Base-by-base conservation (phyloP, 768 basidiomycete species). In the Serendipita indica region DNA sequence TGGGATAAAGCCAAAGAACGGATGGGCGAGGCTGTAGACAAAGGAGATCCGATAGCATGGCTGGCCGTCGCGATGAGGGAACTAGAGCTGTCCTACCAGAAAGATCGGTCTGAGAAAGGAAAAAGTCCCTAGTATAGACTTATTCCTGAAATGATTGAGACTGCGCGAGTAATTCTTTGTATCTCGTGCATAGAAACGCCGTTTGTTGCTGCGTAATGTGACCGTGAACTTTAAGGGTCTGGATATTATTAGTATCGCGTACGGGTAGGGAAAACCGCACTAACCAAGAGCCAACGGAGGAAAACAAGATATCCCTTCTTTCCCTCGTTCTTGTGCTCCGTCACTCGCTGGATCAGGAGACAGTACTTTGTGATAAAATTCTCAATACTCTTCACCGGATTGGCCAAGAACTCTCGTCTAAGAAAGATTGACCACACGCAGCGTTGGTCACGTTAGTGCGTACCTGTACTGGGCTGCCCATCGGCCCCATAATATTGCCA, bases 1-100 rank as follows among this genome's bases (percentile, higher is more conserved):
- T 54, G 49, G 49, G 49, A 54, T 33, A 30, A n/a, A 12, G 49
- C 49, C 10, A 54, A 54, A 30, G 25, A 54, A 27, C 49, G 49
- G n/a, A 10, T 54, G 12, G 12, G 7, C 22, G 16, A 54, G n/a
- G 49, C 49, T n/a, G 10, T 10, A 10, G 20, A 54, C 25, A 10
- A 33, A 4, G 10, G 30, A 30, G 30, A 28, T 54, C 25, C 49
- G 7, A 16, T n/a, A 27, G 49, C 22, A 54, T 54, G 49, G 49
- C 7, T 54, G 32, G 25, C 49, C 3, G 30, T 30, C 4, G 49
- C 49, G 10, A 33, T 33, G 49, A 20, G 49, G 32, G 49, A 54
- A 54, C 4, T 54, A 18, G 49, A 54, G 49, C 22, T 54, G 10
- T 43, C 41, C 5, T 43, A 43, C n/a, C 41, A 43, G 27, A 43